Base-by-base conservation (phyloP, 2,329 filamentous ascomycete genomes). In the Eutypa lata region DNA sequence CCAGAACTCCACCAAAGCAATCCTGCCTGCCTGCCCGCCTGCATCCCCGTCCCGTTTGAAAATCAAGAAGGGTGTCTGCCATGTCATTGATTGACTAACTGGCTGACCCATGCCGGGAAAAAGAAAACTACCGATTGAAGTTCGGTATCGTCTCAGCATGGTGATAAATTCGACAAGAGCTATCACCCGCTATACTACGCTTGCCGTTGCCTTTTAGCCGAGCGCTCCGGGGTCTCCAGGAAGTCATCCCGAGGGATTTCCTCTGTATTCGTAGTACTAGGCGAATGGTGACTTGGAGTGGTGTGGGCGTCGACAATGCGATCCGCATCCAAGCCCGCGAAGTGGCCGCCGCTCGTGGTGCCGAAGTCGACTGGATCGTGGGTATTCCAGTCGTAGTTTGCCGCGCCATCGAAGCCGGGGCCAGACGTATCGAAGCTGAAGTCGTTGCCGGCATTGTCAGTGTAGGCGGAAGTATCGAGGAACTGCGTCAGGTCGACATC, bases 401-500 rank as follows among this genome's bases (percentile, higher is more conserved):
- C 33, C 13, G 42, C 22, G 10, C 60, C 58, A 51, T 50, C 61
- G 47, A 61, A 62, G 6, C 45, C 31, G 42, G 10, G 13, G 22
- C 3, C n/a, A 28, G 59, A 31, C 6, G 68, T 61, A 51, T 79
- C 76, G 6, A 82, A 69, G 35, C 70, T 73, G 56, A 82, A 81
- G 61, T 67, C 66, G 37, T 56, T 55, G n/a, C 58, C 57, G 14
- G 53, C 47, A 1, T 52, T 57, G 50, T 64, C 64, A 46, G 53
- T 61, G 10, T 59, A 68, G 10, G 60, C 61, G 47, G 68, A 68
- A 3, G 68, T 62, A 42, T 80, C 77, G 2, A 82, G 64, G 44
- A 70, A 75, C 55, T 82, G 80, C 61, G 78, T 77, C 52, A 83
- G 79, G 56, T 81, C 78, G 28, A 72, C 69, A 8, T 74, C 74